These are phyloP conservation scores for Starmerella floricola DNA, from an alignment of 805 yeast species.

Conservation along the genomic window DNA sequence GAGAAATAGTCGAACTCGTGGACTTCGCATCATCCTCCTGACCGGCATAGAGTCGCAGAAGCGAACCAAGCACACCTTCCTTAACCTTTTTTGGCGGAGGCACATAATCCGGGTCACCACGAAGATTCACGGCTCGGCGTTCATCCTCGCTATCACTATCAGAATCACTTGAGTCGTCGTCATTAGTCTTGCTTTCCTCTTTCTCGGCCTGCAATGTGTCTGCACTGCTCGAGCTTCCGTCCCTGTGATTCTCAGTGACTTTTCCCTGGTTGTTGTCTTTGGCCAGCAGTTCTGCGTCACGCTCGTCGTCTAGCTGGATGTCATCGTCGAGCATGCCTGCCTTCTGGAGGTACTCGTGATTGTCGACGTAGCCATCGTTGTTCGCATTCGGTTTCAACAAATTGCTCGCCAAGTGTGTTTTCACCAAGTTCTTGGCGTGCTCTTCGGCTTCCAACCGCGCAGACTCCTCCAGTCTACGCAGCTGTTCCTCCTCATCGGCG, in stretches of 20 bases:
- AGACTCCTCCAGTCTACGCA: conserved; percentile 10
- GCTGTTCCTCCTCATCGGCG: conserved; percentile 16
- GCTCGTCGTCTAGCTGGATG: conserved; percentile 7
- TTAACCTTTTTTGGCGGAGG: conserved; percentile 57
- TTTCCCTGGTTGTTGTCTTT: not conserved
- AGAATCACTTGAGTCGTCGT: conserved; percentile 3
- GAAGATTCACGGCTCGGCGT: conserved; percentile 19
- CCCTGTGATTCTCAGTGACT: too few species aligned
- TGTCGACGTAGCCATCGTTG: conserved; percentile 18
- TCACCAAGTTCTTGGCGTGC: conserved; percentile 21
- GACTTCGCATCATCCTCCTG: conserved; percentile 20
- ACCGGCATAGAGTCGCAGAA: conserved; percentile 50
- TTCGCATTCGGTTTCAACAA: conserved; percentile 1
- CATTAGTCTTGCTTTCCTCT: conserved; percentile 2
- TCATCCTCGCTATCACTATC: conserved; percentile 14
- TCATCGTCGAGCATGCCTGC: conserved; percentile 14
- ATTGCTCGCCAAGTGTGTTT: conserved; percentile 15
- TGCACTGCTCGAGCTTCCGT: not conserved
- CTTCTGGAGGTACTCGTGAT: conserved; percentile 11
- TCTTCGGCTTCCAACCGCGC: conserved; percentile 20
- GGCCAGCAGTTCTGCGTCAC: conserved; percentile 4
- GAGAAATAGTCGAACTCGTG: conserved; percentile 3
- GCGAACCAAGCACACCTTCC: conserved; percentile 75
- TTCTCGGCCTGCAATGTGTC: conserved; percentile 4
- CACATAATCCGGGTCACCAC: conserved; percentile 35